Evolutionary conservation across 352 stramenopile genomes (phyloP).

Genomic region (Pythium graminicola): DNA sequence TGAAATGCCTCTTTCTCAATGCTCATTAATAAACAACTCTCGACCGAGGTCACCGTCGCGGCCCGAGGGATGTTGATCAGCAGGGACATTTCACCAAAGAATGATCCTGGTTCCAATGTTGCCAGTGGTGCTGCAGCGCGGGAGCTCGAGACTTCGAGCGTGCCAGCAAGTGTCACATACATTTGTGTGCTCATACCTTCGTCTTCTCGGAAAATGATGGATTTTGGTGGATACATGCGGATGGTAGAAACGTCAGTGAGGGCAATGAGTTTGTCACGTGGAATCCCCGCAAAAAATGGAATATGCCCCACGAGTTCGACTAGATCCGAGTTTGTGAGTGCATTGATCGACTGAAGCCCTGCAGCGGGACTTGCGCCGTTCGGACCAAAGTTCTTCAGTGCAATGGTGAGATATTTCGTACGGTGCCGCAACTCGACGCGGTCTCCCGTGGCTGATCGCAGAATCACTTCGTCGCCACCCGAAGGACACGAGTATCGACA

Average conservation of each 20-base stretch:
- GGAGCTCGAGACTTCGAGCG: constrained; percentile 58
- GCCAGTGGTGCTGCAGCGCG: constrained; percentile 40
- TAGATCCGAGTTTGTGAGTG: constrained; percentile 60
- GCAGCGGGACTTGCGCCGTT: constrained; percentile 2
- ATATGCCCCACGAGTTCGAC: constrained; percentile 54
- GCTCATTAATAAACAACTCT: constrained; percentile 74
- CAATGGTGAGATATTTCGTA: constrained; percentile 35
- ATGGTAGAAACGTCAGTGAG: constrained; percentile 76
- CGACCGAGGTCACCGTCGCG: constrained; percentile 53
- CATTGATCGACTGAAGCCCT: constrained; percentile 41
- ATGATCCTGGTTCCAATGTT: constrained; percentile 55
- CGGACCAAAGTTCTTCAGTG: constrained; percentile 29
- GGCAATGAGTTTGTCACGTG: constrained; percentile 45
- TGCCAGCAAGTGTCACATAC: constrained; percentile 64
- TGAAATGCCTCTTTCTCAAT: constrained; percentile 77
- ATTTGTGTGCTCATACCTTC: constrained; percentile 75
- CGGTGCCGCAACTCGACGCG: constrained; percentile 38
- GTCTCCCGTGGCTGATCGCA: constrained; percentile 49
- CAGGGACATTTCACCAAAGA: constrained; percentile 79
- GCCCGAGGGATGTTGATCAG: constrained; percentile 73
- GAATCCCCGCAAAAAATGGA: constrained; percentile 62
- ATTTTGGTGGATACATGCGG: constrained; percentile 61
- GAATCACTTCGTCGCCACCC: constrained; percentile 49
- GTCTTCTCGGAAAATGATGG: constrained; percentile 65
- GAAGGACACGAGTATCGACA: constrained; percentile 60